phyloP scores from a whole-genome alignment of 164 flowering plant genomes.

The Taxillus chinensis region DNA sequence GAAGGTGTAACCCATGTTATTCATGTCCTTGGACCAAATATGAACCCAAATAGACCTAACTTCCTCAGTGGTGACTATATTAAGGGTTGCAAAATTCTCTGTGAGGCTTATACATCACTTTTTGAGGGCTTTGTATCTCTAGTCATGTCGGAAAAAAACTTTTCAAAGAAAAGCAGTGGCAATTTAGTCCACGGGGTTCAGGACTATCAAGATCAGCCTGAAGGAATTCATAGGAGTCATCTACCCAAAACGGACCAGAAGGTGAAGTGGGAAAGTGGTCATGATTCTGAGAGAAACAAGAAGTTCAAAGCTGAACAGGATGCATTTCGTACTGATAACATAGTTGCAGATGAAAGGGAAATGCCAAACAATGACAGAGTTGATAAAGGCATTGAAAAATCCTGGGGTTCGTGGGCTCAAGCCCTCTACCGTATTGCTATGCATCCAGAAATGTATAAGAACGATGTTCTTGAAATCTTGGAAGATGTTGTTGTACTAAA shows the following conservation, averaged over 20 bases:
- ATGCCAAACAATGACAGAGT: slow-evolving; percentile 11
- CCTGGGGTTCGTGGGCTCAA: slow-evolving; percentile 84
- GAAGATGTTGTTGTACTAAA: slow-evolving; percentile 65
- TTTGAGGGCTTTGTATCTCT: slow-evolving; percentile 65
- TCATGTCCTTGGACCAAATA: slow-evolving; percentile 96
- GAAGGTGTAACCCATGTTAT: slow-evolving; percentile 97
- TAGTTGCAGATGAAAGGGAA: slow-evolving; percentile 8
- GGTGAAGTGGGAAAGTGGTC: slow-evolving; percentile 33
- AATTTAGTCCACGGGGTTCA: slow-evolving; percentile 7
- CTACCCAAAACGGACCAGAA: slow-evolving; percentile 26
- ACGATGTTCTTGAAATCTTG: slow-evolving; percentile 43
- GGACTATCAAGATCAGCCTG: slow-evolving; percentile 14
- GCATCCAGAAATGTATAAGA: slow-evolving; percentile 62
- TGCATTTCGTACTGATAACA: slow-evolving; percentile 15
- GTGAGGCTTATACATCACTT: slow-evolving; percentile 71
- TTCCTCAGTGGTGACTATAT: slow-evolving; percentile 60
- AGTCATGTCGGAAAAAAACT: slow-evolving; percentile 14
- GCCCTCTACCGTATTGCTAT: slow-evolving; percentile 60
- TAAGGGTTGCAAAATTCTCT: slow-evolving; percentile 66
- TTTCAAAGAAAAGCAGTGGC: slow-evolving; percentile 9
- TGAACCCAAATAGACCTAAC: slow-evolving; percentile 88
- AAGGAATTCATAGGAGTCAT: slow-evolving; percentile 9
- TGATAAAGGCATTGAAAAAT: slow-evolving; percentile 16
- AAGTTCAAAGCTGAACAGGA: slow-evolving; percentile 41
- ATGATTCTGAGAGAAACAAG: slow-evolving; percentile 40